These are phyloP conservation scores for Fusarium dlaminii DNA, from an alignment of 2,329 filamentous ascomycete genomes.

Conservation along the genomic window DNA sequence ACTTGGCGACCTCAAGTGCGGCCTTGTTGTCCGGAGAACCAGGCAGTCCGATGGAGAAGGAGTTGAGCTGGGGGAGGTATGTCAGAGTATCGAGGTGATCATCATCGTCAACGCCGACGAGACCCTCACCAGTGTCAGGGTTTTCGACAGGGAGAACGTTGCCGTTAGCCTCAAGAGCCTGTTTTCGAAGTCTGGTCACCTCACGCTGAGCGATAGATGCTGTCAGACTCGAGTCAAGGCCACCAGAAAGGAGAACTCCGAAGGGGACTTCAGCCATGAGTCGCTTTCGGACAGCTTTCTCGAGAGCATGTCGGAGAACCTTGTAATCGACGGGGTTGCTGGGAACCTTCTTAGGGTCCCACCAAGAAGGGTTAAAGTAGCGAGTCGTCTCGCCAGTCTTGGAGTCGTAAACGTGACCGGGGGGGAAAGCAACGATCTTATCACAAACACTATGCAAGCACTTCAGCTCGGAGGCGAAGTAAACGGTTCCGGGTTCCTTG, in stretches of 20 bases:
- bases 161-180: constrained; percentile 61
- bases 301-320: constrained; percentile 80
- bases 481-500: constrained; percentile 82
- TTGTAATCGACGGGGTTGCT: constrained; percentile 84
- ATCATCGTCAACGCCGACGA: constrained; percentile 94
- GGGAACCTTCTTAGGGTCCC: constrained; percentile 83
- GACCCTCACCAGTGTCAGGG: constrained; percentile 70
- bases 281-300: constrained; percentile 92
- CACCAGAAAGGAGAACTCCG: constrained; percentile 93
- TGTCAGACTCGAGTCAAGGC: constrained; percentile 93
- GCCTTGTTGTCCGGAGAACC: constrained; percentile 92
- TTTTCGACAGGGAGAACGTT: constrained; percentile 60
- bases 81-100: constrained; percentile 90
- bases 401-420: constrained; percentile 96
- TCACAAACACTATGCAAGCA: constrained; percentile 93
- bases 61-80: constrained; percentile 94
- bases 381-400: constrained; percentile 84
- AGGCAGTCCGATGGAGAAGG: constrained; percentile 96
- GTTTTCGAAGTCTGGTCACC: constrained; percentile 78
- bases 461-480: constrained; percentile 98
- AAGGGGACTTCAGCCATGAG: constrained; percentile 99
- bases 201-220: constrained; percentile 96
- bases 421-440: constrained; percentile 92
- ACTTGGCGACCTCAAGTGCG: constrained; percentile 91
- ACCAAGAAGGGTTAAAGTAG: constrained; percentile 94